Evolutionary conservation across 2,329 filamentous ascomycete genomes (phyloP).

Genomic region (Cladosporium sphaerospermum): DNA sequence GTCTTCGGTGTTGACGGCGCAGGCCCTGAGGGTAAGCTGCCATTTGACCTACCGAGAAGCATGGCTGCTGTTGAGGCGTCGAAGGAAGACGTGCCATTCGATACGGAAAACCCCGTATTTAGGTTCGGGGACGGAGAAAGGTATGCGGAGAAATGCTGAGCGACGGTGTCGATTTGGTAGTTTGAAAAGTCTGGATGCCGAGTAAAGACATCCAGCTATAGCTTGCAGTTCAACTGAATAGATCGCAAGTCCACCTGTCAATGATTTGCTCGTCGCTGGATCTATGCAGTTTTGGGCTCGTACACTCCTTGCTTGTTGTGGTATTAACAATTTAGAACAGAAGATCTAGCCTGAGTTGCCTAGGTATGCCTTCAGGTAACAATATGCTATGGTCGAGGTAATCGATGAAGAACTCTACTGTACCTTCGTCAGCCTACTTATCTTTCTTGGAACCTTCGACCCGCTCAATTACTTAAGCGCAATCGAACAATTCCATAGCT

Average conservation of each 20-base stretch:
- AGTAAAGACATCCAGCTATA: not conserved
- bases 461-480: too few relatives aligned
- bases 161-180: not conserved
- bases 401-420: too few relatives aligned
- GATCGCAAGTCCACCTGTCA: not conserved
- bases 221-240: not conserved
- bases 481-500: too few relatives aligned
- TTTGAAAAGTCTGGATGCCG: not conserved
- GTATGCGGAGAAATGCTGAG: constrained; percentile 18
- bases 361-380: too few relatives aligned
- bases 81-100: constrained; percentile 34
- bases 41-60: constrained; percentile 44
- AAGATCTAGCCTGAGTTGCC: too few relatives aligned
- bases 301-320: too few relatives aligned
- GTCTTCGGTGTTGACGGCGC: constrained; percentile 34
- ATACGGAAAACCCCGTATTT: constrained; percentile 33
- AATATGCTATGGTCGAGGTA: too few relatives aligned
- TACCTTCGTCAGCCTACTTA: too few relatives aligned
- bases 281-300: too few relatives aligned
- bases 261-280: too few relatives aligned
- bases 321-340: too few relatives aligned
- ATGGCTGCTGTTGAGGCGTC: constrained; percentile 38
- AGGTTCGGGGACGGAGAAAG: constrained; percentile 31
- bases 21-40: constrained; percentile 38
- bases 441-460: too few relatives aligned